phyloP scores from a whole-genome alignment of 148 eudicot species.

The Rhododendron simsii region DNA sequence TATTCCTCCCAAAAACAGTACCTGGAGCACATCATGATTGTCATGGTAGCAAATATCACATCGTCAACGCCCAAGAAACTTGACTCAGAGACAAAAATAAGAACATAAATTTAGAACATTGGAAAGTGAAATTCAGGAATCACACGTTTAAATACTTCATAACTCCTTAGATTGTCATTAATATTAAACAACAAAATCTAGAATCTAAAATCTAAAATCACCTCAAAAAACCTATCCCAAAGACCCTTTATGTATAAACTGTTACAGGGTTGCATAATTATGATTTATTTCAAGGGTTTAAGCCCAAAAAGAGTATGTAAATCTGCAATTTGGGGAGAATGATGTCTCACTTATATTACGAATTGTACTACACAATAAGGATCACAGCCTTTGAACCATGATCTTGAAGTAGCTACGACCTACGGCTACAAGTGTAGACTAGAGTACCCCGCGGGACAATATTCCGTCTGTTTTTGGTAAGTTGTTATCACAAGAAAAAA shows the following conservation, averaged over 20 bases:
- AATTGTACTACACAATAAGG: not conserved
- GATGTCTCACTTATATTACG: not conserved
- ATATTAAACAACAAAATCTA: not conserved
- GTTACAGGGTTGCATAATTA: not conserved
- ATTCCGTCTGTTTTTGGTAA: not conserved
- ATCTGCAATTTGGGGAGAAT: not conserved
- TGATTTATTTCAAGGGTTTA: not conserved
- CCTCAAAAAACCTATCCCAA: not conserved
- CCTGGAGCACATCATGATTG: slow-evolving; percentile 3
- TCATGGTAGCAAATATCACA: not conserved
- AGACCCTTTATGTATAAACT: not conserved
- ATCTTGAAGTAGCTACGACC: not conserved
- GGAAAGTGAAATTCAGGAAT: not conserved
- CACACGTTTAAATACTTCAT: not conserved
- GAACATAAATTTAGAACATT: not conserved
- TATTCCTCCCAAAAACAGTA: slow-evolving; percentile 25
- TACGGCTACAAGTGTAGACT: not conserved
- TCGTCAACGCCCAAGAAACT: not conserved
- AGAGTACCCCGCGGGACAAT: not conserved
- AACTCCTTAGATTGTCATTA: not conserved
- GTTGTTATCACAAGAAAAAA: not conserved
- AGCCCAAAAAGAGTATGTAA: not conserved
- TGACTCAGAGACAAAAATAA: not conserved
- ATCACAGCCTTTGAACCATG: not conserved
- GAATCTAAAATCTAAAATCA: not conserved